Evolutionary conservation across 495 filamentous ascomycete species (phyloP), one percentile per base, ranked within the genome.

Genomic region (Tuber brumale): DNA sequence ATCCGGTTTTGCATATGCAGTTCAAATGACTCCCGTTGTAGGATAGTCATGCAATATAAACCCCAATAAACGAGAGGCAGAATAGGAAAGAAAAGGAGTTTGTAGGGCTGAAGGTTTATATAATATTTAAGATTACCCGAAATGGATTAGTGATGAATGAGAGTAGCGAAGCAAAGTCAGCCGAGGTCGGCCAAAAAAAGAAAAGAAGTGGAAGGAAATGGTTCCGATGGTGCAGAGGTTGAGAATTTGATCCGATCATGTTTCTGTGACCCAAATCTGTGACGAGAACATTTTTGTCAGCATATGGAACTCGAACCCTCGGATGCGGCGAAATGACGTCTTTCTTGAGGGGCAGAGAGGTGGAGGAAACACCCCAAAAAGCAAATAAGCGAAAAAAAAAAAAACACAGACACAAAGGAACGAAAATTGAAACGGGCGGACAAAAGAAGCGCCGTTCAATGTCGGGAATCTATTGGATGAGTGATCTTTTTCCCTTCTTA

Each of bases 221-320:
- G 18, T 44, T 72, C 77, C 39, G 76, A 42, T 66, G 42, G 69
- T 44, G 35, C 39, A 21, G 69, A 44, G 73, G 37, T 16, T 37
- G 48, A 44, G 72, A 69, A 44, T 61, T n/a, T 74, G 51, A 46
- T 70, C 71, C 31, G 48, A 73, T 79, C 31, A 46, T 72, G 72
- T 72, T 82, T 91, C 90, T 83, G 91, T 88, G 72, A 92, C 87
- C 90, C 90, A 92, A 72, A 92, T 87, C 90, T 92, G 75, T 35
- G 77, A 75, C 42, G 31, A 39, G 51, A 70, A 3, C 70, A 72
- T 75, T 74, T 74, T 77, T 48, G 72, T 82, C 45, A 77, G 77
- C 77, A 76, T 35, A 1, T 35, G 41, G 71, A 69, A 70, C 70
- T 35, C 39, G 37, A 35, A 66, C 31, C 31, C 35, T 66, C 4